Percentiles rank a stretch among this genome's conserved stretches.
Evolutionary conservation across 176 grass and related monocot species (phyloP).

Genomic region (Oryza longistaminata): DNA sequence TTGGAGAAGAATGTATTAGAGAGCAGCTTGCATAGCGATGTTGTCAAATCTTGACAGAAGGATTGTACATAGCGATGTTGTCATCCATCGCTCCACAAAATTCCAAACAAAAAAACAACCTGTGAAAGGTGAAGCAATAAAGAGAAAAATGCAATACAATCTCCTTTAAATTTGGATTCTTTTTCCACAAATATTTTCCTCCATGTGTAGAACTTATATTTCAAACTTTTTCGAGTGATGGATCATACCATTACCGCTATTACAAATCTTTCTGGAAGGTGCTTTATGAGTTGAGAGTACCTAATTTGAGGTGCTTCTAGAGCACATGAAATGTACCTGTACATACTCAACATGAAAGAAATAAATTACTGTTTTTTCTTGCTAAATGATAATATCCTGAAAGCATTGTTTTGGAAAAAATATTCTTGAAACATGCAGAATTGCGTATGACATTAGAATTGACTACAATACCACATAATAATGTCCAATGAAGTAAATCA

Average conservation of each 20-base stretch:
- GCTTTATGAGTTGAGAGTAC: neutral
- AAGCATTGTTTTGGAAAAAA: neutral
- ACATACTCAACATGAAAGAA: conserved; percentile 13
- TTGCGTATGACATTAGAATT: neutral
- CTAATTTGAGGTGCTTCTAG: neutral
- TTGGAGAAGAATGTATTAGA: neutral
- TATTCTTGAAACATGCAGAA: conserved; percentile 5
- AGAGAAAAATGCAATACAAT: neutral
- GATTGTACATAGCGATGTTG: neutral
- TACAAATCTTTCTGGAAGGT: neutral
- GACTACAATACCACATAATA: conserved; percentile 10
- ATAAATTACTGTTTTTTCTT: conserved; percentile 1
- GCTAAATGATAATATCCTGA: conserved; percentile 7
- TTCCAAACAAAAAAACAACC: neutral
- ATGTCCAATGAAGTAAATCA: conserved; percentile 13
- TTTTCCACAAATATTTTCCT: neutral
- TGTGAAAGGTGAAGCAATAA: neutral
- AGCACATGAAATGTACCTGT: neutral
- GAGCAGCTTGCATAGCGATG: neutral
- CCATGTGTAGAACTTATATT: neutral
- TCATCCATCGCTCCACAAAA: neutral
- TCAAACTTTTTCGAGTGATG: neutral
- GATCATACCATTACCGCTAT: neutral
- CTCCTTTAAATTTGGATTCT: neutral
- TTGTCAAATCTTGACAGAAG: neutral